A percentile compares a stretch with the other conserved stretches of the same genome.
Evolutionary conservation across 352 stramenopile genomes (phyloP).

Genomic region (Phytopythium aichiense): DNA sequence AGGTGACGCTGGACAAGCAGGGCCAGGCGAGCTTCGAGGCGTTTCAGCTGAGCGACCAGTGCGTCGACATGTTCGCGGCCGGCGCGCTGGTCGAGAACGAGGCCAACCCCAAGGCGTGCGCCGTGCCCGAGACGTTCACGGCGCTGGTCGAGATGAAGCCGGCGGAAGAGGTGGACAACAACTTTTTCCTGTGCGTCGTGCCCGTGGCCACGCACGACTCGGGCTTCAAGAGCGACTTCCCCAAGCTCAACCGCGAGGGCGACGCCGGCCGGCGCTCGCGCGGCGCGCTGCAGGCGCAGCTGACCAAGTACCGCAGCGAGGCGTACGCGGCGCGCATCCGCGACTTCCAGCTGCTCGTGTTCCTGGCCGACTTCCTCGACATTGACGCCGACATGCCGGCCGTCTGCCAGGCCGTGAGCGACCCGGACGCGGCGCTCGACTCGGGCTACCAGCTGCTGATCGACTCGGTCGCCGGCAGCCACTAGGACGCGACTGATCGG

Average conservation of each 20-base stretch:
- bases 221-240: constrained; percentile 91
- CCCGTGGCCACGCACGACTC: constrained; percentile 94
- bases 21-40: constrained; percentile 94
- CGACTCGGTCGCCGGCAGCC: constrained; percentile 88
- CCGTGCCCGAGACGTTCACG: constrained; percentile 96
- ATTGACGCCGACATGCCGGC: constrained; percentile 88
- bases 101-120: constrained; percentile 87
- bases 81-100: constrained; percentile 89
- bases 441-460: constrained; percentile 96
- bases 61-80: constrained; percentile 97
- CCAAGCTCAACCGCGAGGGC: constrained; percentile 90
- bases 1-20: constrained; percentile 92
- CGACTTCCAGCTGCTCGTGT: constrained; percentile 97
- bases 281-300: constrained; percentile 91
- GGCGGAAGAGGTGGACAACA: constrained; percentile 92
- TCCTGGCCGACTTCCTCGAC: constrained; percentile 93
- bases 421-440: constrained; percentile 89
- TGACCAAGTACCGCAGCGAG: constrained; percentile 64
- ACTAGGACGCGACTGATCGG: constrained; percentile 20
- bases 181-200: constrained; percentile 97
- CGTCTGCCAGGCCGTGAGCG: constrained; percentile 90
- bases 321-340: constrained; percentile 88
- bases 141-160: constrained; percentile 96
- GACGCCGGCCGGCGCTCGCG: constrained; percentile 60
- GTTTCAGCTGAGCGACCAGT: constrained; percentile 97